Percentiles rank a stretch among this genome's conserved stretches.
Evolutionary conservation across 169 alveolate genomes (phyloP).

Genomic region (Eimeria acervulina): DNA sequence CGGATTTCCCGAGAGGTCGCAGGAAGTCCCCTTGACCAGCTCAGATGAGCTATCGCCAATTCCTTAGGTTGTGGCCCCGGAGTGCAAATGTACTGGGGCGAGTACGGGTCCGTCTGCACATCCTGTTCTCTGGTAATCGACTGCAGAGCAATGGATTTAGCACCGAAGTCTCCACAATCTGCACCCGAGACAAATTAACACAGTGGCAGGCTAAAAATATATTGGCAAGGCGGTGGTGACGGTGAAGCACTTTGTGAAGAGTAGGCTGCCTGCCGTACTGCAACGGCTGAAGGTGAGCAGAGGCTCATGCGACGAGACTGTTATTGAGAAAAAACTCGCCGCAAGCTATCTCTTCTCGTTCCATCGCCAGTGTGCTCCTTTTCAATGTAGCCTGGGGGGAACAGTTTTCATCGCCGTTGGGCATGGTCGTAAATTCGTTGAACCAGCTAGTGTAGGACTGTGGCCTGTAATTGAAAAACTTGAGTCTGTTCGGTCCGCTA

Average conservation of each 20-base stretch:
- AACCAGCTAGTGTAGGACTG: not conserved
- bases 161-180: not conserved
- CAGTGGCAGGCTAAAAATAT: constrained; percentile 10
- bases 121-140: constrained; percentile 93
- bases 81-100: constrained; percentile 89
- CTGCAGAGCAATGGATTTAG: constrained; percentile 80
- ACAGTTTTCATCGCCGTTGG: not conserved
- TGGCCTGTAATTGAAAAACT: constrained; percentile 31
- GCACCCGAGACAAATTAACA: not conserved
- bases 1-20: constrained; percentile 94
- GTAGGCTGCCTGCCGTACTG: not conserved
- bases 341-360: not conserved
- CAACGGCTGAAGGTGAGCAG: not conserved
- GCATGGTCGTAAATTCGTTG: not conserved
- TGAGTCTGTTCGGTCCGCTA: constrained; percentile 3
- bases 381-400: not conserved
- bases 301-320: not conserved
- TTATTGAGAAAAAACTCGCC: not conserved
- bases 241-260: not conserved
- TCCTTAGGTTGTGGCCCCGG: constrained; percentile 93
- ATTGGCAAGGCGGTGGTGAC: too few species aligned
- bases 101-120: constrained; percentile 95
- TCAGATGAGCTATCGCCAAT: constrained; percentile 90
- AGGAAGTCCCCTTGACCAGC: constrained; percentile 94
- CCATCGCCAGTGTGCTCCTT: not conserved